Base-by-base conservation (phyloP, 345 rosid genomes). In the Heritiera littoralis region DNA sequence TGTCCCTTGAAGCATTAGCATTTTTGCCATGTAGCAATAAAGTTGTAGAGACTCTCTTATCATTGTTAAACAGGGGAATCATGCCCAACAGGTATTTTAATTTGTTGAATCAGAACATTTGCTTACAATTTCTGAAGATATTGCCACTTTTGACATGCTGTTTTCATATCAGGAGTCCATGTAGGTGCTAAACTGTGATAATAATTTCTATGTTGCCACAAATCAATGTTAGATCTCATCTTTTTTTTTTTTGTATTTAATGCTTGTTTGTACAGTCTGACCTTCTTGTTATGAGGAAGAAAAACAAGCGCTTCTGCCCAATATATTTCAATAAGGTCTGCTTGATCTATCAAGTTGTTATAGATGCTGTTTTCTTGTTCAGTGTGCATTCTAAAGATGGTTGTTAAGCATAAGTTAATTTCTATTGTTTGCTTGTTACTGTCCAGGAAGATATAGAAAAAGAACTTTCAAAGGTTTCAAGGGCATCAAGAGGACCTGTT, bases 301-400 rank as follows among this genome's bases (percentile, higher is more conserved):
- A 80, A 83, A 90, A 87, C 84, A 91, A 83, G 85, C 92, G 99
- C 30, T 95, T 87, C 84, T 92, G 92, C 88, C 99, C 98, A 14
- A 80, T 95, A 82, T 95, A 92, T 88, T 95, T 95, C 88, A 92
- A 91, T 79, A 95, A 95, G 98, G 99, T 95, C 78, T 61, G 84
- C 80, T 79, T 81, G 77, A 76, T 30, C 70, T 20, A 1, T 40
- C 41, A 10, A 81, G 20, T 20, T 78, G 79, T 52, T 43, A 35
- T 52, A 58, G 67, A 70, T 66, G 20, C 66, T 18, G 23, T 71
- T 80, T 10, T 74, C 32, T 49, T 81, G 64, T 51, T 55, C 12
- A 58, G 18, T 46, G 23, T 28, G 52, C 17, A 48, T 66, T 1
- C 32, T 48, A 51, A 15, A 14, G 10, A 51, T 38, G 13, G 64